phyloP scores from a whole-genome alignment of 495 filamentous ascomycete species.

The Achaetomiella virescens region DNA sequence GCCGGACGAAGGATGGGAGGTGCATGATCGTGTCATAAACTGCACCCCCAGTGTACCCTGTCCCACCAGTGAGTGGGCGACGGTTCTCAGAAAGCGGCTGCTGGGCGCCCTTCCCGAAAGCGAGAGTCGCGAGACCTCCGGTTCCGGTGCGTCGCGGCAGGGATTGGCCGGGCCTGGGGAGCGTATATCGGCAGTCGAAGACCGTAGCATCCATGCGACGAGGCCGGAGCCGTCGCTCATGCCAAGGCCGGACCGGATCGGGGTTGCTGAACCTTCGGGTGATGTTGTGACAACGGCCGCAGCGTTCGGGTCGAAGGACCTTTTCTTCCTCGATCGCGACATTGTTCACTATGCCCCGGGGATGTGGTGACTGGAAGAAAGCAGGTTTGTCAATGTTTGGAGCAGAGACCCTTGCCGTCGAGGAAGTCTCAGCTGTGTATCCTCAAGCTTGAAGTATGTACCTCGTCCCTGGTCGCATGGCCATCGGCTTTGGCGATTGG shows the following conservation, averaged over 20 bases:
- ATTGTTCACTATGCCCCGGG: not conserved
- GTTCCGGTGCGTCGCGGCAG: not conserved
- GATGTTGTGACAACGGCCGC: not conserved
- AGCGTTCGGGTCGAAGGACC: slow-evolving; percentile 11
- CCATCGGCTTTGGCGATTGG: no score
- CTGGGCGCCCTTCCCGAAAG: not conserved
- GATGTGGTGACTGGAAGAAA: no score
- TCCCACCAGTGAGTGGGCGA: not conserved
- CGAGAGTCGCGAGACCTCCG: not conserved
- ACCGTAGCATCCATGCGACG: slow-evolving; percentile 1
- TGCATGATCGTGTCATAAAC: not conserved
- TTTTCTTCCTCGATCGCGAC: not conserved
- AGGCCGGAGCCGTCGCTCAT: not conserved
- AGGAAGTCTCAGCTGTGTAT: not conserved
- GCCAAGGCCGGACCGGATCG: not conserved
- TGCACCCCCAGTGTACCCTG: slow-evolving; percentile 1
- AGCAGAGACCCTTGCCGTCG: not conserved
- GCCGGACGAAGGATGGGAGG: not conserved
- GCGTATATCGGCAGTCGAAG: slow-evolving; percentile 2
- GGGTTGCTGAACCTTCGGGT: not conserved
- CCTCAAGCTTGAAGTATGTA: not conserved
- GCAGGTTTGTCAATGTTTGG: no score
- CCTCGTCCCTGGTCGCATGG: not conserved
- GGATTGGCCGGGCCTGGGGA: not conserved
- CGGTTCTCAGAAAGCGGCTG: not conserved